Evolutionary conservation across 1,284 basidiomycete species (phyloP).

Genomic region (Sphagnurus paluster): DNA sequence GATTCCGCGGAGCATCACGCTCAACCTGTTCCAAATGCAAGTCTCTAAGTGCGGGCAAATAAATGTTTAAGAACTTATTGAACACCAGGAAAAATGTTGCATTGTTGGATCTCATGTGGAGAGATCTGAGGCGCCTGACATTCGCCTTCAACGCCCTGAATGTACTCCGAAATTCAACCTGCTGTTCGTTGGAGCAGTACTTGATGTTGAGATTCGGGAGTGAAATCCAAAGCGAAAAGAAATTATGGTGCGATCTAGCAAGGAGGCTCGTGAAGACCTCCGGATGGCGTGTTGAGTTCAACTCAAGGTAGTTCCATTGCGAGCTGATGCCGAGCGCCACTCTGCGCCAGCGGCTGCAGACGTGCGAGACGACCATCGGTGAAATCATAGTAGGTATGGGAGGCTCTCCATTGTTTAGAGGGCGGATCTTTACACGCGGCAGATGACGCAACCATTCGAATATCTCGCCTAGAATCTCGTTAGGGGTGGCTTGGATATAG

Average conservation of each 20-base stretch:
- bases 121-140: background rate
- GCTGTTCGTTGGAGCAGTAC: background rate
- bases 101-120: conserved; percentile 7
- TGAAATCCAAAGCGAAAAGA: conserved; percentile 1
- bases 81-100: conserved; percentile 7
- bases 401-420: no score
- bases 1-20: background rate
- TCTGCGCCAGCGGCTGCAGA: conserved; percentile 7
- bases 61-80: conserved; percentile 2
- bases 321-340: background rate
- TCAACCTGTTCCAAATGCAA: conserved; percentile 4
- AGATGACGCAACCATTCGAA: conserved; percentile 2
- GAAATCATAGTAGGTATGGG: background rate
- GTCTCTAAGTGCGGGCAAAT: background rate
- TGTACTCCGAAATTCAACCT: conserved; percentile 1
- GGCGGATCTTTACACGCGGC: background rate
- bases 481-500: conserved; percentile 3
- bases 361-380: conserved; percentile 4
- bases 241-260: conserved; percentile 4
- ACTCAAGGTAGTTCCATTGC: conserved; percentile 3
- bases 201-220: conserved; percentile 1
- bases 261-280: conserved; percentile 9
- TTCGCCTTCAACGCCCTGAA: conserved; percentile 1
- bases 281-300: conserved; percentile 1
- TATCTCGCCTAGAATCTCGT: conserved; percentile 10